phyloP scores from a whole-genome alignment of 371 early-diverging fungal genomes.

The Mucor indicus region DNA sequence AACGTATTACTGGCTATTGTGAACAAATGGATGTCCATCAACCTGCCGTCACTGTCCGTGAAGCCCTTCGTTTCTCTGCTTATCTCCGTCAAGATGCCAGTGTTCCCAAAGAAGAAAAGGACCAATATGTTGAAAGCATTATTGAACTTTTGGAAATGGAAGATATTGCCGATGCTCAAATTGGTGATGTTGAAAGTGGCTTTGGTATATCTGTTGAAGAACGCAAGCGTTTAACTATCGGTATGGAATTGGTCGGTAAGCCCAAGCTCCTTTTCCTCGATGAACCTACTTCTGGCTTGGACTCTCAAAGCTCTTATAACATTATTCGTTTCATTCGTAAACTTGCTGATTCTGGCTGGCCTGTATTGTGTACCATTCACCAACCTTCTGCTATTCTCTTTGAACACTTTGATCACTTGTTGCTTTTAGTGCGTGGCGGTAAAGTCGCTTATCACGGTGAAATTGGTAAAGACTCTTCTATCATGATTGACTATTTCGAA shows the following conservation, averaged over 20 bases:
- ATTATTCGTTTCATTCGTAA: constrained; percentile 60
- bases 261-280: constrained; percentile 75
- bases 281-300: constrained; percentile 77
- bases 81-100: constrained; percentile 53
- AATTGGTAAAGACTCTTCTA: constrained; percentile 47
- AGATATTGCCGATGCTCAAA: constrained; percentile 46
- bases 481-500: constrained; percentile 57
- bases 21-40: constrained; percentile 83
- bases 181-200: constrained; percentile 41
- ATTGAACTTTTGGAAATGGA: constrained; percentile 58
- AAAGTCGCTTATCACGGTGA: constrained; percentile 57
- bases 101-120: constrained; percentile 50
- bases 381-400: constrained; percentile 64
- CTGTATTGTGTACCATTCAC: constrained; percentile 61
- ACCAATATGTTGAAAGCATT: constrained; percentile 58
- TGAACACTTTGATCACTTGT: constrained; percentile 58
- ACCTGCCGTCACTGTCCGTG: constrained; percentile 57
- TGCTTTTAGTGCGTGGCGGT: constrained; percentile 72
- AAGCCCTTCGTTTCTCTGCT: constrained; percentile 67
- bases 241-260: constrained; percentile 66
- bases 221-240: constrained; percentile 64
- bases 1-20: constrained; percentile 74
- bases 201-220: constrained; percentile 60
- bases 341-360: constrained; percentile 59
- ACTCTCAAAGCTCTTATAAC: constrained; percentile 61